Evolutionary conservation across 2,329 filamentous ascomycete genomes (phyloP).

Genomic region (Ambrosiella cleistominuta): DNA sequence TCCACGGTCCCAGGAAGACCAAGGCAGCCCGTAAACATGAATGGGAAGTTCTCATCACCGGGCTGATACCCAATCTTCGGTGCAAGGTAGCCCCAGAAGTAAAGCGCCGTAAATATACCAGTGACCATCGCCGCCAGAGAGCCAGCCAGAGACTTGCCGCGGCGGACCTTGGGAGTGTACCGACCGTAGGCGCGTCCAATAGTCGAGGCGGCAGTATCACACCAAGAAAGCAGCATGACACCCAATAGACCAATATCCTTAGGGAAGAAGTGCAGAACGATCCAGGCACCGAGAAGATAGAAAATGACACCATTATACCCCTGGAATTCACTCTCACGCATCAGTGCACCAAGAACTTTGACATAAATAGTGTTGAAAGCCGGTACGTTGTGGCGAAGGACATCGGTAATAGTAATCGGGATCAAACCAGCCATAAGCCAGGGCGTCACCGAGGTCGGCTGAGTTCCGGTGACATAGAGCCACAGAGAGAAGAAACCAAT

Average conservation of each 20-base stretch:
- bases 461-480: slow-evolving; percentile 65
- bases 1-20: slow-evolving; percentile 46
- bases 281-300: slow-evolving; percentile 82
- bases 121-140: slow-evolving; percentile 68
- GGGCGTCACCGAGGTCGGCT: slow-evolving; percentile 62
- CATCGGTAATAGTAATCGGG: slow-evolving; percentile 67
- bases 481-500: slow-evolving; percentile 88
- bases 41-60: slow-evolving; percentile 50
- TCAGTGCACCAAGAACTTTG: slow-evolving; percentile 65
- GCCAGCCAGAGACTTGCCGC: slow-evolving; percentile 82
- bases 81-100: slow-evolving; percentile 79
- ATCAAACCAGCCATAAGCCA: slow-evolving; percentile 65
- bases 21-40: slow-evolving; percentile 67
- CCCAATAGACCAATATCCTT: slow-evolving; percentile 87
- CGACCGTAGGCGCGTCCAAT: slow-evolving; percentile 79
- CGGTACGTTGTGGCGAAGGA: slow-evolving; percentile 65
- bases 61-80: slow-evolving; percentile 49
- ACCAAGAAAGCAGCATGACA: slow-evolving; percentile 87
- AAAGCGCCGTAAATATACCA: slow-evolving; percentile 63
- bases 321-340: slow-evolving; percentile 89
- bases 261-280: slow-evolving; percentile 69
- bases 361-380: slow-evolving; percentile 80
- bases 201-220: slow-evolving; percentile 89
- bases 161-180: slow-evolving; percentile 70
- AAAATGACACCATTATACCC: slow-evolving; percentile 96